phyloP scores from a whole-genome alignment of 805 yeast species.

The Vanderwaltozyma tropicalis region DNA sequence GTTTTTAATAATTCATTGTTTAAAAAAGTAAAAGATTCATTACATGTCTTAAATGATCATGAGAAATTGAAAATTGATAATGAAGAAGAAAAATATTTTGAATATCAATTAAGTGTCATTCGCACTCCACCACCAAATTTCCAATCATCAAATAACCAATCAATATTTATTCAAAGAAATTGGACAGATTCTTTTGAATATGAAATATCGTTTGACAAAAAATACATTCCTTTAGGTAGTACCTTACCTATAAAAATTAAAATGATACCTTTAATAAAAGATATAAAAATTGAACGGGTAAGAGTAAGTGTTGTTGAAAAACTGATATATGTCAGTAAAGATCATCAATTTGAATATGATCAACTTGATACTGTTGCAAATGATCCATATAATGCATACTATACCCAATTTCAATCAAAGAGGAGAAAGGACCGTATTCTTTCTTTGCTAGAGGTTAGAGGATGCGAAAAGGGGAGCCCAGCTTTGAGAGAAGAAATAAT shows the following conservation, averaged over 20 bases:
- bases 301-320: conserved; percentile 59
- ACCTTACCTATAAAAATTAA: conserved; percentile 52
- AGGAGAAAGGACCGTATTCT: conserved; percentile 41
- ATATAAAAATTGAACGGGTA: conserved; percentile 51
- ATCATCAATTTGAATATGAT: conserved; percentile 45
- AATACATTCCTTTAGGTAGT: conserved; percentile 56
- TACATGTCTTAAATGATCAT: conserved; percentile 10
- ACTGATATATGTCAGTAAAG: conserved; percentile 52
- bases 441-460: conserved; percentile 54
- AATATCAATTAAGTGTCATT: conserved; percentile 28
- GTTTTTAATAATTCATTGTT: conserved; percentile 12
- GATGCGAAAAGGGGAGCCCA: conserved; percentile 40
- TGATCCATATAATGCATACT: conserved; percentile 29
- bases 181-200: conserved; percentile 69
- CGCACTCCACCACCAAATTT: conserved; percentile 36
- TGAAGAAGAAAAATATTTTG: conserved; percentile 17
- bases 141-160: conserved; percentile 45
- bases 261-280: conserved; percentile 55
- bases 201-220: conserved; percentile 61
- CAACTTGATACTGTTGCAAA: conserved; percentile 33
- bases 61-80: conserved; percentile 1
- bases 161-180: conserved; percentile 63
- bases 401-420: conserved; percentile 26
- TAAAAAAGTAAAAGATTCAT: conserved; percentile 20
- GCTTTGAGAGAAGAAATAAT: conserved; percentile 51